Evolutionary conservation across 2,329 filamentous ascomycete genomes (phyloP), one percentile per base, ranked within the genome.

Genomic region (Venturia nashicola): DNA sequence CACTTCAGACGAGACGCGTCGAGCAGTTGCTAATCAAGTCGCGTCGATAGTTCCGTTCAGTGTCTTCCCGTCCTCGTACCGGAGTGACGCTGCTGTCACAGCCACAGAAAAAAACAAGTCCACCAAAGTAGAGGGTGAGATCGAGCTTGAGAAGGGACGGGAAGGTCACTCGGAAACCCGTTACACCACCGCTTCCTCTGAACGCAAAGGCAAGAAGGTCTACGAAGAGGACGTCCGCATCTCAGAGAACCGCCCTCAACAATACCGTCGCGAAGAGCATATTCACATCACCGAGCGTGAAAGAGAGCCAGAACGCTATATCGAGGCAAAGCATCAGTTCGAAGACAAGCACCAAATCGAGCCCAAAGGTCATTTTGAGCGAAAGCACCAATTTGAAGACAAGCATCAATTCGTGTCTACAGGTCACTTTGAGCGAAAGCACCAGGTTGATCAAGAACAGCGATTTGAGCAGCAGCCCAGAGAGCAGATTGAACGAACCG

Each of bases 1-100:
- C 23, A 5, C 27, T 57, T 48, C n/a, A 48, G 44, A 48, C 11
- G 27, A 18, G 51, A 36, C 51, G 32, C 51, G 20, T 51, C 46
- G 20, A 51, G 20, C 46, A 27, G 27, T 20, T 36, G 51, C 51
- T 57, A 36, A 57, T 9, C 51, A 36, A 36, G 51, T 57, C 32
- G 51, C 51, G 16, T 57, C 32, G 14, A 36, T 20, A 57, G 51
- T 97, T 82, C 93, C 93, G 82, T 96, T 97, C 87, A 97, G 91
- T 90, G 89, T 97, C 89, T 97, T 97, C 87, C 93, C 93, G 83
- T 96, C 91, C 80, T 90, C 91, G 81, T 97, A 97, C 86, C 86
- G 89, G 80, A 87, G 83, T 83, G 84, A 86, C 81, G 51, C 51
- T 57, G 82, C 82, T 80, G 82, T 73, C 70, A 70, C 82, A 78